Percentiles rank a stretch among this genome's conserved stretches.
These are phyloP conservation scores for Pyricularia pennisetigena DNA, from an alignment of 2,329 filamentous ascomycete species.

Conservation along the genomic window DNA sequence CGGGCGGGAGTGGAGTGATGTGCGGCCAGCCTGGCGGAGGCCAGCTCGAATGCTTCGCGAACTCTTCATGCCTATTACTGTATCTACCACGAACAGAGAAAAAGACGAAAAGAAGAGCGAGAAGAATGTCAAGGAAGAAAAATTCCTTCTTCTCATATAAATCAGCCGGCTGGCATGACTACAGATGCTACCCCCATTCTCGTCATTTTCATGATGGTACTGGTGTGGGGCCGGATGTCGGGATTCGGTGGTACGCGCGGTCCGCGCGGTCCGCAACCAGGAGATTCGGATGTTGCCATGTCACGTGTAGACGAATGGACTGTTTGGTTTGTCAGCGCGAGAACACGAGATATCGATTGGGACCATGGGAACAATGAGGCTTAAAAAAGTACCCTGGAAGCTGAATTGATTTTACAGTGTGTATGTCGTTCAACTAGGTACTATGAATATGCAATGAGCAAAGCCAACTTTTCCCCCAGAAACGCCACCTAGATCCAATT, in stretches of 20 bases:
- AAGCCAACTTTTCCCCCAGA: too few relatives aligned
- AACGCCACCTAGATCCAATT: too few relatives aligned
- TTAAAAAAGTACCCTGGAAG: too few relatives aligned
- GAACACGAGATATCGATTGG: background rate
- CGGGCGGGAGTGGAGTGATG: background rate
- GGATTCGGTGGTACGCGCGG: background rate
- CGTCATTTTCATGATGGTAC: background rate
- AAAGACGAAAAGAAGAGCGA: background rate
- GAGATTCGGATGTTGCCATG: background rate
- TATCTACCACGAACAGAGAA: too few relatives aligned
- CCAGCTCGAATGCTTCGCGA: background rate
- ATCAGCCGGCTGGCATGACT: background rate
- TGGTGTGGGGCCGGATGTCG: background rate
- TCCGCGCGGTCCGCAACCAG: background rate
- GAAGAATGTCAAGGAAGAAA: background rate
- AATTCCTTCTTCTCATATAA: background rate
- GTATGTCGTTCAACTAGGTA: too few relatives aligned
- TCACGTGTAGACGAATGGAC: background rate
- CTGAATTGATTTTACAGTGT: too few relatives aligned
- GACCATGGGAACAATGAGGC: background rate
- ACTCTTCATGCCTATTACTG: constrained; percentile 4
- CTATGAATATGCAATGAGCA: too few relatives aligned
- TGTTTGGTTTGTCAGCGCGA: background rate
- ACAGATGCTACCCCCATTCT: background rate
- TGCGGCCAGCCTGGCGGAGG: background rate